Conservation (phyloP, 306 rosid species). For the Gastrolobium villosum region DNA sequence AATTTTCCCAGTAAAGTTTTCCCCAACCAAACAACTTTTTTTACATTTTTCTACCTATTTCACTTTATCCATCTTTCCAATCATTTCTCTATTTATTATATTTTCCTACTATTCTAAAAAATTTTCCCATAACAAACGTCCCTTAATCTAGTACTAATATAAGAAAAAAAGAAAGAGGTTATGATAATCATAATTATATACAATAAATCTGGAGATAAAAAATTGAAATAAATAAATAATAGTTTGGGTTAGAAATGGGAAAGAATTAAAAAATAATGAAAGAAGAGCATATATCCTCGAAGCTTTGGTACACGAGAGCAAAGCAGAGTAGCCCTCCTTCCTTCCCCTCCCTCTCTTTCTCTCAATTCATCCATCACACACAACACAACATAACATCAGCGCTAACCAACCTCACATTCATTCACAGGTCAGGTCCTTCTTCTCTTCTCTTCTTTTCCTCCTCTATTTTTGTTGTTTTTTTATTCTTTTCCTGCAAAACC, state of each 20-base stretch:
- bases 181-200: not conserved
- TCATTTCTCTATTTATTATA: too few relatives aligned
- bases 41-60: too few relatives aligned
- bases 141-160: too few relatives aligned
- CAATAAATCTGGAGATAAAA: too few relatives aligned
- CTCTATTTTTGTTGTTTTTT: not conserved
- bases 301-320: conserved; percentile 1
- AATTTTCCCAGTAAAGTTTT: too few relatives aligned
- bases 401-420: not conserved
- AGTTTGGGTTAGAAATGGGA: not conserved
- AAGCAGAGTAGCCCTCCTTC: not conserved
- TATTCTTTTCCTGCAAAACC: conserved; percentile 1
- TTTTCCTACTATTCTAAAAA: too few relatives aligned
- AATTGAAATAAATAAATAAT: not conserved
- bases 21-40: too few relatives aligned
- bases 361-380: too few relatives aligned
- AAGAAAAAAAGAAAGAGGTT: not conserved
- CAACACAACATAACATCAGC: too few relatives aligned
- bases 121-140: too few relatives aligned
- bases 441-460: not conserved
- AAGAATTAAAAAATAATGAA: conserved; percentile 22
- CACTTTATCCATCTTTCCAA: too few relatives aligned
- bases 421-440: not conserved
- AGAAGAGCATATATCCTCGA: not conserved
- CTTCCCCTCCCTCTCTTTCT: too few relatives aligned